Evolutionary conservation across 371 early-diverging fungal species (phyloP).

Genomic region (Saksenaea vasiformis): DNA sequence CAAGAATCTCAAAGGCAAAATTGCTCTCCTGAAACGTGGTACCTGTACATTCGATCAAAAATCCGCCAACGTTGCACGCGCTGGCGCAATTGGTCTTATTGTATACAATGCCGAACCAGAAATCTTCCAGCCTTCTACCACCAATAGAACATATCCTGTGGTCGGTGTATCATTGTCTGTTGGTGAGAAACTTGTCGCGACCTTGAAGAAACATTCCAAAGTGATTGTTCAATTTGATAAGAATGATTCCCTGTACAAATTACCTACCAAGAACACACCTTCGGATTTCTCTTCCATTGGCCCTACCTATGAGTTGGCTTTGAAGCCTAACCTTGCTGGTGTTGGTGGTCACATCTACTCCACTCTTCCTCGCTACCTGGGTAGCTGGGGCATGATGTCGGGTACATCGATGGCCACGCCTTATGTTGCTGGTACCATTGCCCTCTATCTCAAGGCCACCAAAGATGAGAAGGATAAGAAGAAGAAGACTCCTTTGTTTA

Average conservation of each 20-base stretch:
- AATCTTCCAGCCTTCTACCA: conserved; percentile 15
- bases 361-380: conserved; percentile 49
- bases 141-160: conserved; percentile 30
- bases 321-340: conserved; percentile 62
- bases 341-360: conserved; percentile 72
- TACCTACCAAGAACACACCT: conserved; percentile 34
- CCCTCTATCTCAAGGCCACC: conserved; percentile 52
- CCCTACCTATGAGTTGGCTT: conserved; percentile 29
- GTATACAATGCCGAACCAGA: conserved; percentile 37
- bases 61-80: conserved; percentile 38
- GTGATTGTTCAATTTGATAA: conserved; percentile 14
- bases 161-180: conserved; percentile 29
- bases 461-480: conserved; percentile 27
- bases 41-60: conserved; percentile 56
- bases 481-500: conserved; percentile 18
- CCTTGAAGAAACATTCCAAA: conserved; percentile 12
- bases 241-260: conserved; percentile 10
- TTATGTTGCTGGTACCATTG: conserved; percentile 69
- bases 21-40: conserved; percentile 56
- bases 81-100: conserved; percentile 56
- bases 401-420: conserved; percentile 73
- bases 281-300: conserved; percentile 48
- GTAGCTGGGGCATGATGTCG: conserved; percentile 54
- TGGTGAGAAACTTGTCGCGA: conserved; percentile 25
- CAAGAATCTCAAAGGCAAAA: conserved; percentile 39